These are phyloP conservation scores for Pseudognaphalium luteoalbum DNA, from an alignment of 129 eudicot genomes.

Conservation along the genomic window DNA sequence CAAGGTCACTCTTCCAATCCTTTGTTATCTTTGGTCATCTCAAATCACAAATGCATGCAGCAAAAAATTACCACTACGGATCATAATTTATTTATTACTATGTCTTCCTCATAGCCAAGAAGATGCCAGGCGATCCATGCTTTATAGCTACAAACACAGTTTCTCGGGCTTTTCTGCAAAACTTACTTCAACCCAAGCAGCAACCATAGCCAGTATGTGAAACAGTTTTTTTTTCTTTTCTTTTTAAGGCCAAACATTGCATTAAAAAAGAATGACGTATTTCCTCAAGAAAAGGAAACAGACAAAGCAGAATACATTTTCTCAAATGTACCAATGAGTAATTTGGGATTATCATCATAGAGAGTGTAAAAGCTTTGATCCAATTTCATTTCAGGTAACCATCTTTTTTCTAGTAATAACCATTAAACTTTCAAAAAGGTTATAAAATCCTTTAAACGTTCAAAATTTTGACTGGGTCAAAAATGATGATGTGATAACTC, in stretches of 20 bases:
- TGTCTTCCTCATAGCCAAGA: slow-evolving; percentile 39
- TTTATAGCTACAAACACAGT: slow-evolving; percentile 76
- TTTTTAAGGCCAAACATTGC: no score
- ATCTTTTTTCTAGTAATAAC: neutral
- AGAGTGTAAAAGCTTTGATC: neutral
- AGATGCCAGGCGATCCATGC: slow-evolving; percentile 58
- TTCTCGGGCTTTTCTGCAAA: slow-evolving; percentile 80
- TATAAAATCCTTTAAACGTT: neutral
- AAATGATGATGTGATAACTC: neutral
- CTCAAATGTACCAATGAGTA: neutral
- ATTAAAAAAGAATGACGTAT: no score
- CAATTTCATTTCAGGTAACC: neutral
- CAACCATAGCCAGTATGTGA: slow-evolving; percentile 49
- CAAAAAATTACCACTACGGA: neutral
- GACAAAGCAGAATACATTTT: neutral
- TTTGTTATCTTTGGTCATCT: slow-evolving; percentile 3
- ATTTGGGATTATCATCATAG: neutral
- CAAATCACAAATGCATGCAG: neutral
- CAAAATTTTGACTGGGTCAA: neutral
- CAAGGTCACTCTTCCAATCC: slow-evolving; percentile 38
- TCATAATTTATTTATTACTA: neutral
- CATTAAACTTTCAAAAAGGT: neutral
- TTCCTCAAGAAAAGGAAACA: neutral
- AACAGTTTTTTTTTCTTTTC: neutral
- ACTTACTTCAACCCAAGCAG: slow-evolving; percentile 68